Evolutionary conservation across 1,284 basidiomycete species (phyloP), one percentile per base, ranked within the genome.

Genomic region (Sporisorium reilianum): DNA sequence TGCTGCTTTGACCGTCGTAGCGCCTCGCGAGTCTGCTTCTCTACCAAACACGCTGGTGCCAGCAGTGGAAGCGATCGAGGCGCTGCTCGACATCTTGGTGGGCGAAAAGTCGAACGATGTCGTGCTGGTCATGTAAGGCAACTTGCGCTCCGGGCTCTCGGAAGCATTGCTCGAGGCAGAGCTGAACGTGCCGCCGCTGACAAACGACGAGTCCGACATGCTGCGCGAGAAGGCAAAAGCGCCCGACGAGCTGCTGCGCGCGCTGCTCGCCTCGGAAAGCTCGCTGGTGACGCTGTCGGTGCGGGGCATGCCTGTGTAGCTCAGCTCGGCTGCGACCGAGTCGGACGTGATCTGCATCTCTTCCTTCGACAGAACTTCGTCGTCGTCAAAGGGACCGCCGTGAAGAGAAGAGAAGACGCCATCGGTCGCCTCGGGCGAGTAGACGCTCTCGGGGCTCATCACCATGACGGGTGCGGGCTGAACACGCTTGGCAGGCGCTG

Each of bases 151-250:
- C 4, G 64, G 72, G 45, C 72, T 75, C n/a, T 69, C 59, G n/a
- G 67, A 68, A 9, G 55, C 56, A 23, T 69, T 53, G 56, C 76
- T 70, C 38, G 71, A 77, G 38, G 68, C 57, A 40, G 71, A 77
- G 59, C 64, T 75, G 46, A 63, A 77, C 4, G 70, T 69, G 36
- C 71, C 64, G 10, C 65, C 71, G 44, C 77, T 77, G 22, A 57
- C 60, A 23, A 79, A 48, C 30, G 77, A 77, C 3, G 70, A 66
- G 53, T 26, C 67, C 11, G 78, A 75, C 64, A 78, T 55, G 57
- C 71, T 68, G 30, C 68, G 68, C 32, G 76, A 71, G 34, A 75
- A 78, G 11, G 64, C 76, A 45, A 77, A 73, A 2, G 75, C 66
- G 23, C 75, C 73, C 18, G 68, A 66, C 4, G 55, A 66, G 60